Evolutionary conservation across 257 asterid species (phyloP).

Genomic region (Nicotiana benthamiana): DNA sequence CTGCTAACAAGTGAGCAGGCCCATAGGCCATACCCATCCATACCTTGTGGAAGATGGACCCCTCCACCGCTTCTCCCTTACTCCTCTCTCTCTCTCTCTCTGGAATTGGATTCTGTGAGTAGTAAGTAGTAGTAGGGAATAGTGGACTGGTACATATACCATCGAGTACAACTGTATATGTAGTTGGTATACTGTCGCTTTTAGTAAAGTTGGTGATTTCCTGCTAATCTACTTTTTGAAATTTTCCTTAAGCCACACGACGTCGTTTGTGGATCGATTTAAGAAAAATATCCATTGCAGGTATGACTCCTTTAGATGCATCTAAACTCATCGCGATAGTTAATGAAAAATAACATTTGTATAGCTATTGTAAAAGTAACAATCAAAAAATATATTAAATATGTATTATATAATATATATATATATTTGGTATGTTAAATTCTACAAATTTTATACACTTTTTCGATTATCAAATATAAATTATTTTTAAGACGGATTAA

Average conservation of each 20-base stretch:
- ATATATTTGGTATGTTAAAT: too few relatives aligned
- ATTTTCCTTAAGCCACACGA: neutral
- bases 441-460: too few relatives aligned
- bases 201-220: neutral
- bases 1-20: neutral
- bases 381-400: too few relatives aligned
- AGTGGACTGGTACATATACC: neutral
- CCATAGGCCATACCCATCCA: constrained; percentile 4
- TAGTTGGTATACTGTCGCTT: neutral
- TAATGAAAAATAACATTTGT: too few relatives aligned
- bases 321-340: neutral
- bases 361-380: too few relatives aligned
- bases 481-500: too few relatives aligned
- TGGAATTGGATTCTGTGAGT: neutral
- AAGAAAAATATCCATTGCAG: neutral
- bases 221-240: neutral
- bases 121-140: neutral
- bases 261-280: neutral
- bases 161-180: neutral
- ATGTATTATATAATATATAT: too few relatives aligned
- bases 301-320: neutral
- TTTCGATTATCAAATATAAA: too few relatives aligned
- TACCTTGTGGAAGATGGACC: constrained; percentile 5
- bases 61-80: neutral
- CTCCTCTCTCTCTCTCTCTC: neutral